Conservation (phyloP, 1,139 yeast genomes). For the Geotrichum europaeum region DNA sequence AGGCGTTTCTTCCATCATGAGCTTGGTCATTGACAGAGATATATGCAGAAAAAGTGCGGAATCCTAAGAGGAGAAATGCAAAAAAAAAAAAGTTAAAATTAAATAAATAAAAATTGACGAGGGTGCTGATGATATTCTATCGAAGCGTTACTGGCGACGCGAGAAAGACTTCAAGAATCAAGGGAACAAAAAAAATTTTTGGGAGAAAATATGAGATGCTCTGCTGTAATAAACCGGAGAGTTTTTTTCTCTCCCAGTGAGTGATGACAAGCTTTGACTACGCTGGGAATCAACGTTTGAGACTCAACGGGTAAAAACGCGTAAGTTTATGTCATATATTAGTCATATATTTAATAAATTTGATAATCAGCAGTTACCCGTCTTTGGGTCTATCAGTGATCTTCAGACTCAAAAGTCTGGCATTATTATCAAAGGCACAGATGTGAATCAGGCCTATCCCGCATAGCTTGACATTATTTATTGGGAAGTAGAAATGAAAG, state of each 20-base stretch:
- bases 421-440: too few relatives aligned
- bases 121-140: neutral
- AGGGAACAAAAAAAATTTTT: neutral
- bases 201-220: neutral
- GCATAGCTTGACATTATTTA: neutral
- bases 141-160: neutral
- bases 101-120: neutral
- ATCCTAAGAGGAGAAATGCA: neutral
- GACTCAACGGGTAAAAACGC: too few relatives aligned
- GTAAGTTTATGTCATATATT: too few relatives aligned
- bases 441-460: too few relatives aligned
- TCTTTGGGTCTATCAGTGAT: too few relatives aligned
- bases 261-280: too few relatives aligned
- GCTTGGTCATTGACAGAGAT: neutral
- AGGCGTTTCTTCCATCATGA: neutral
- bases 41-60: neutral
- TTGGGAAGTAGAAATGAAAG: neutral
- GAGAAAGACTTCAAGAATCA: neutral
- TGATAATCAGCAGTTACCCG: too few relatives aligned
- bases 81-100: neutral
- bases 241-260: neutral
- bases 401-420: too few relatives aligned
- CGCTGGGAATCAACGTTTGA: too few relatives aligned
- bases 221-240: neutral
- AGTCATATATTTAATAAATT: too few relatives aligned